Base-by-base conservation (phyloP, 208 protist species). In the Novymonas esmeraldas region DNA sequence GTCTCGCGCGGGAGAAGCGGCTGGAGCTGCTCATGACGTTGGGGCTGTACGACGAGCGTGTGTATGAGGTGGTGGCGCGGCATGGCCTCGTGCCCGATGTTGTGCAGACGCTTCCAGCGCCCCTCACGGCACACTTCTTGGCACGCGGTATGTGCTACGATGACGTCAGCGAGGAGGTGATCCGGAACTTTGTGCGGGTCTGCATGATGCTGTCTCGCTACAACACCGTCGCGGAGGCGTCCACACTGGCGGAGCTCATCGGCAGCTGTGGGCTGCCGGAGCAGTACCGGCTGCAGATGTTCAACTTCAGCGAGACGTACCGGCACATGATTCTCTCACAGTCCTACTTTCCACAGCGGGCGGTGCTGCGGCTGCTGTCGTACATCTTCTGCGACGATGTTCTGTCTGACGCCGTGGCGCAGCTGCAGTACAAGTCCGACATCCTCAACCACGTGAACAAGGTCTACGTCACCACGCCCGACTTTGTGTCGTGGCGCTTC, bases 391-490 rank as follows among this genome's bases (percentile, higher is more conserved):
- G 87, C 64, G 89, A 95, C 39, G 89, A 94, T 46, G 31, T 94
- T 36, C 70, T 95, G n/a, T 85, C 79, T 13, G 89, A 95, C 61
- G 86, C 87, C 0, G 89, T 97, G 50, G 84, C 87, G 45, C 85
- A 94, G 75, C 73, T 97, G 75, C 92, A 97, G 73, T 93, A 94
- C 74, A 92, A 94, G 68, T 94, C 87, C 0, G 89, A 95, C 70
- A 94, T 97, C 38, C 51, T 95, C 9, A 94, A 95, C 52, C 81
- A 95, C 64, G 76, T 95, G 38, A 95, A 95, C 74, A 90, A 89
- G 52, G 84, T 95, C 13, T 95, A 82, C 73, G 82, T 90, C 45
- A 86, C 81, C 24, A 94, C 87, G 7, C 82, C 87, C 1, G 92
- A 97, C 74, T 93, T 97, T 68, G 76, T 91, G 26, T 93, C 92